Conservation (phyloP, 1,284 basidiomycete genomes). For the Puccinia polysora region DNA sequence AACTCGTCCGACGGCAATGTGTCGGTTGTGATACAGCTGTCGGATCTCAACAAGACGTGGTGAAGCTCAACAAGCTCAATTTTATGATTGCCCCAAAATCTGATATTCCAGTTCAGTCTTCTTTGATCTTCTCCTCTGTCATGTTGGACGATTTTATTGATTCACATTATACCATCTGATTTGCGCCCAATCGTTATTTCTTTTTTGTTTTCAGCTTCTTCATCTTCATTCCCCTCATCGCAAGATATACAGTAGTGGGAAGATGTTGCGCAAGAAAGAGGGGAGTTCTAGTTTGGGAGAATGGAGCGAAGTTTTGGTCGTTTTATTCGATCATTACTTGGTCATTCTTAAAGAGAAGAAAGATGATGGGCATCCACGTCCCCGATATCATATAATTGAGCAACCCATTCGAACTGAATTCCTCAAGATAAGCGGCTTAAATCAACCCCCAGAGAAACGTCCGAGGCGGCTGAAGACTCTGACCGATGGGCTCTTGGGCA, state of each 20-base stretch:
- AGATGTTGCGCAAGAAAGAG: constrained; percentile 77
- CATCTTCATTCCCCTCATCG: constrained; percentile 30
- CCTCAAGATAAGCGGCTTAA: constrained; percentile 9
- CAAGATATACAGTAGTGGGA: constrained; percentile 64
- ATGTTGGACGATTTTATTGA: too few species aligned
- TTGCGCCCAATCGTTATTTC: neutral
- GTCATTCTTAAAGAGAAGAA: constrained; percentile 42
- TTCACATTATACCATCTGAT: neutral
- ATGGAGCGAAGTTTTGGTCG: constrained; percentile 78
- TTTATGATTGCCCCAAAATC: constrained; percentile 26
- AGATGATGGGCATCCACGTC: constrained; percentile 1
- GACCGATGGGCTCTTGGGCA: constrained; percentile 4
- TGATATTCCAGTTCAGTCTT: constrained; percentile 31
- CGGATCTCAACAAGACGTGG: constrained; percentile 26
- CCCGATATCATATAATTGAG: constrained; percentile 20
- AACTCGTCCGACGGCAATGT: constrained; percentile 74
- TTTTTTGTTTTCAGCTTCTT: constrained; percentile 13
- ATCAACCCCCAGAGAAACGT: constrained; percentile 32
- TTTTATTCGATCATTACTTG: constrained; percentile 91
- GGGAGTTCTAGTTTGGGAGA: constrained; percentile 57
- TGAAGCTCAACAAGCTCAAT: constrained; percentile 26
- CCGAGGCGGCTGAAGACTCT: constrained; percentile 12
- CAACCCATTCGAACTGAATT: constrained; percentile 37
- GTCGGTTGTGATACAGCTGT: constrained; percentile 26
- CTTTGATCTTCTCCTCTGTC: neutral